Conservation (phyloP, 768 basidiomycete genomes). For the Suillus spraguei region DNA sequence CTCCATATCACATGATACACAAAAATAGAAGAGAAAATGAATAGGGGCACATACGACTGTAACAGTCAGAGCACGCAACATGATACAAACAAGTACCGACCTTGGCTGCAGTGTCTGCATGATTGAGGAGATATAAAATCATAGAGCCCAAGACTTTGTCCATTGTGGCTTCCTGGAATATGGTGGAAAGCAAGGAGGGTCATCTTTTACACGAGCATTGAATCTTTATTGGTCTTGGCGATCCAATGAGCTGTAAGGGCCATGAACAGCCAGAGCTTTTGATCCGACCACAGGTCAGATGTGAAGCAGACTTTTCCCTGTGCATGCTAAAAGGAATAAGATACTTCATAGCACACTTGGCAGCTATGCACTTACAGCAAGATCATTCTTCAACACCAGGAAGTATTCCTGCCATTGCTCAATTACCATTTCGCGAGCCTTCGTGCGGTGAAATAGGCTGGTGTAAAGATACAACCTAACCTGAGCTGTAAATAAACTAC, state of each 20-base stretch:
- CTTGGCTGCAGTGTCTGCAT: slow-evolving; percentile 1
- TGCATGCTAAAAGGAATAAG: slow-evolving; percentile 12
- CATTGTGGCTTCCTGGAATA: too few relatives aligned
- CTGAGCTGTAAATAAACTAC: too few relatives aligned
- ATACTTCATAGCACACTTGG: background rate
- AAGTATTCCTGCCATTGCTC: slow-evolving; percentile 25
- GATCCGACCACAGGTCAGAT: slow-evolving; percentile 37
- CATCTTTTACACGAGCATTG: background rate
- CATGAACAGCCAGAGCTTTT: slow-evolving; percentile 28
- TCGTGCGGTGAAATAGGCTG: slow-evolving; percentile 28
- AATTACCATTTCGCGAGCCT: slow-evolving; percentile 23
- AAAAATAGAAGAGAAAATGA: too few relatives aligned
- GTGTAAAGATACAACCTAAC: too few relatives aligned
- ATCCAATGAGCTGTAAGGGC: slow-evolving; percentile 37
- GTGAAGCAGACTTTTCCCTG: slow-evolving; percentile 27
- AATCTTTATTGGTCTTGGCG: background rate
- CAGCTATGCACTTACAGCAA: slow-evolving; percentile 21
- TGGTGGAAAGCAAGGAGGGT: slow-evolving; percentile 10
- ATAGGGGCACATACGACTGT: too few relatives aligned
- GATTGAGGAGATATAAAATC: slow-evolving; percentile 9
- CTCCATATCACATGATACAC: too few relatives aligned
- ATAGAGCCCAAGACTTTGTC: too few relatives aligned
- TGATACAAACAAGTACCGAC: background rate
- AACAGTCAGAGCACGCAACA: too few relatives aligned
- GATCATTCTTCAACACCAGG: slow-evolving; percentile 20